Percentiles rank a stretch among this genome's conserved stretches.
Evolutionary conservation across 2,329 filamentous ascomycete species (phyloP).

Genomic region (Paraphoma sp.): DNA sequence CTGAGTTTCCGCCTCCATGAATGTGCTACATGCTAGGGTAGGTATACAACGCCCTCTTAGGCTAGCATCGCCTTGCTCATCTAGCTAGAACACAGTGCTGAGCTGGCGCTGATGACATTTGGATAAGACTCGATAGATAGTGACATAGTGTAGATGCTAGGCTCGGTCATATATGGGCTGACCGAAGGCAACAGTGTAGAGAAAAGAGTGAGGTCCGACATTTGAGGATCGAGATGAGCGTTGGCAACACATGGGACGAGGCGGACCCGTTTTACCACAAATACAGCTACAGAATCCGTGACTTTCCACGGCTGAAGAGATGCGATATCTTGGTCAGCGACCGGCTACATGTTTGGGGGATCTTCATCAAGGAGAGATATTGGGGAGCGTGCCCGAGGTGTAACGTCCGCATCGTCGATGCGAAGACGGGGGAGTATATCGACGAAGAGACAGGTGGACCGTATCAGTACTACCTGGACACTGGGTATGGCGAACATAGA

Average conservation of each 20-base stretch:
- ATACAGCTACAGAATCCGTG: background rate
- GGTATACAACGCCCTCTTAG: no score
- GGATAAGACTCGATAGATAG: constrained; percentile 12
- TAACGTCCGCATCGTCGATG: constrained; percentile 11
- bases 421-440: constrained; percentile 10
- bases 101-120: no score
- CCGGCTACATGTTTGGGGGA: background rate
- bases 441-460: constrained; percentile 3
- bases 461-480: constrained; percentile 1
- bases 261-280: constrained; percentile 1
- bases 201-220: background rate
- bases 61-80: no score
- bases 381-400: constrained; percentile 4
- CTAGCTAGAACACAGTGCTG: no score
- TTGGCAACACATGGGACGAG: background rate
- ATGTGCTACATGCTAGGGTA: no score
- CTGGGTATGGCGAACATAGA: background rate
- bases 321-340: constrained; percentile 1
- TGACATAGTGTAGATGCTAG: constrained; percentile 8
- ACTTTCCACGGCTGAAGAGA: background rate
- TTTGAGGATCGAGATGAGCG: constrained; percentile 1
- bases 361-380: background rate
- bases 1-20: no score
- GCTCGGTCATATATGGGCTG: background rate
- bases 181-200: background rate